Percentiles rank a stretch among this genome's conserved stretches.
Evolutionary conservation across 2,329 filamentous ascomycete species (phyloP).

Genomic region (Didymella lethalis): DNA sequence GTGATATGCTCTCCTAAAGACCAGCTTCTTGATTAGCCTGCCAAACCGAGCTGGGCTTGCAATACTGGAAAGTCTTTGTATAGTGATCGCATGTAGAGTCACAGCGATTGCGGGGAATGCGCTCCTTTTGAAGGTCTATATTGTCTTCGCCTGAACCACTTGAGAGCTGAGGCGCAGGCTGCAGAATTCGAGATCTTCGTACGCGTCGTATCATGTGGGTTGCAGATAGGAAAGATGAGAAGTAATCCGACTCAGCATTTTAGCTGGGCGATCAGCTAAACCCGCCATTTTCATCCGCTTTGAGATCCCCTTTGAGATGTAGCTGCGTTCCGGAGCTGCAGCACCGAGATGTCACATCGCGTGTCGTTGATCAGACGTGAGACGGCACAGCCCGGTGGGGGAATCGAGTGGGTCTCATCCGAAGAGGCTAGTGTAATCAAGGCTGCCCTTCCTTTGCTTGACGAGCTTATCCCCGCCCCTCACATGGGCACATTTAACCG

Average conservation of each 20-base stretch:
- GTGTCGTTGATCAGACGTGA: conserved; percentile 2
- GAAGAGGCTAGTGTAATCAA: background rate
- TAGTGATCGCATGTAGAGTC: background rate
- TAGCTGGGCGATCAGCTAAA: background rate
- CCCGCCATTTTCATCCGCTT: background rate
- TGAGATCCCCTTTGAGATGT: background rate
- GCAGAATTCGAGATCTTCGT: background rate
- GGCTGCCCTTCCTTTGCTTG: conserved; percentile 12
- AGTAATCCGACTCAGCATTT: conserved; percentile 1
- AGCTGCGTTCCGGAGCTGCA: background rate
- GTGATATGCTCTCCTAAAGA: no score
- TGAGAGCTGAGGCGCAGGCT: conserved; percentile 3
- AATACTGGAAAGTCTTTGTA: background rate
- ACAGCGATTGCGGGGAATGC: background rate
- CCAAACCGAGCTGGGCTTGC: background rate
- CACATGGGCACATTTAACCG: conserved; percentile 6
- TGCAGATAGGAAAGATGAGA: background rate
- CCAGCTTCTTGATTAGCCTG: no score
- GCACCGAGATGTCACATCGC: background rate
- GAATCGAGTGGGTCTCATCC: background rate
- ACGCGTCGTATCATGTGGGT: background rate
- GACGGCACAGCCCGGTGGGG: background rate
- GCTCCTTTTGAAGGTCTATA: background rate
- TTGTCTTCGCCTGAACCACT: background rate
- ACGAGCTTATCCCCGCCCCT: conserved; percentile 9